Evolutionary conservation across 306 rosid genomes (phyloP), one percentile per base, ranked within the genome.

Genomic region (Prunus mume): DNA sequence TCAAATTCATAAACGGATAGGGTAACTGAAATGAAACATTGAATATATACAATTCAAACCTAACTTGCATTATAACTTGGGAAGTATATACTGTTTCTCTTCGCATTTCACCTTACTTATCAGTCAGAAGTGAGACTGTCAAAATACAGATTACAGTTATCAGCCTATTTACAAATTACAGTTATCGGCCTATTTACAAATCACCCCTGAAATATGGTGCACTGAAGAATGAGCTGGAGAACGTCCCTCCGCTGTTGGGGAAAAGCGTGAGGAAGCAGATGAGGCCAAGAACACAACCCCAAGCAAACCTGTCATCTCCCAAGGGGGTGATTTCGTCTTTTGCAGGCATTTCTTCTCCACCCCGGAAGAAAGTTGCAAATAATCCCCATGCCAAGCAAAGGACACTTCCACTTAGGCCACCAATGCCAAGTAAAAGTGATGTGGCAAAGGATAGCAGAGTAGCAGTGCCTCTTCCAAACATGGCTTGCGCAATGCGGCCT

Each of bases 321-420:
- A 94, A 61, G 24, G 93, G 90, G 5, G 90, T 87, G 77, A 91
- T 88, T 83, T 94, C 98, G 15, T 93, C 98, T 74, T 85, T 87
- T 14, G 96, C 94, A 0, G 98, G 98, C 18, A 90, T 67, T 83
- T 94, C 98, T 72, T 94, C 98, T 13, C 97, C 97, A 0, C 96
- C 98, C 19, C 98, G 83, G 64, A 94, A 90, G 86, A 94, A 94
- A 27, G 96, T 91, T 55, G 97, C 94, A 55, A 91, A 94, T 77
- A 94, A 81, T 14, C 98, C 98, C 98, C 98, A 94, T 51, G 98
- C 94, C 86, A 94, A 61, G 68, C 98, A 94, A 27, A 94, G 85
- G 56, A 94, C 94, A 71, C 98, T 94, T 0, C 98, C 98, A 68
- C 97, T 94, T 72, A 94, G 83, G 52, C 98, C 97, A 2, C 97